A percentile compares a stretch with the other conserved stretches of the same genome.
Evolutionary conservation across 2,329 filamentous ascomycete genomes (phyloP).

Genomic region (Allantophomopsis cytisporea): DNA sequence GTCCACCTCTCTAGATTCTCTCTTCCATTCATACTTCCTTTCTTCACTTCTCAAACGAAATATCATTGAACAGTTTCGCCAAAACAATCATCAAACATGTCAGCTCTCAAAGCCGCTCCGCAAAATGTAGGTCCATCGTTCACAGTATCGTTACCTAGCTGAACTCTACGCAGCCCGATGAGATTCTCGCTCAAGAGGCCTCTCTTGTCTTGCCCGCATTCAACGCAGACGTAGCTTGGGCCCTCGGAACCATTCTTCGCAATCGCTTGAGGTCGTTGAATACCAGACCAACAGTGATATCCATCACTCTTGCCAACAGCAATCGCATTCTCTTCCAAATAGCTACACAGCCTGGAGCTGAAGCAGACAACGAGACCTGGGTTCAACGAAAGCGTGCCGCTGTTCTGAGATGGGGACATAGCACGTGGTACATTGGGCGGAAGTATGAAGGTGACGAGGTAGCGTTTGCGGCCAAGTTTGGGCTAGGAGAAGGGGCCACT

Average conservation of each 20-base stretch:
- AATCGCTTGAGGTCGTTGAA: conserved; percentile 43
- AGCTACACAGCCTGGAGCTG: conserved; percentile 49
- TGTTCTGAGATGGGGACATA: conserved; percentile 56
- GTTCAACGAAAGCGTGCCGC: conserved; percentile 58
- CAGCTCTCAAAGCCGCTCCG: no score
- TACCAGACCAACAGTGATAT: conserved; percentile 42
- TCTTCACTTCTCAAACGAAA: no score
- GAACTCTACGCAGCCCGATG: conserved; percentile 12
- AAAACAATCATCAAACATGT: no score
- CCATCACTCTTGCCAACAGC: conserved; percentile 45
- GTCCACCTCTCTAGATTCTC: no score
- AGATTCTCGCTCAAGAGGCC: conserved; percentile 15
- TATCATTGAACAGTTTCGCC: no score
- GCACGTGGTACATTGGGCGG: conserved; percentile 58
- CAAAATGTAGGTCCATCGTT: no score
- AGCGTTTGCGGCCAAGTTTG: conserved; percentile 51
- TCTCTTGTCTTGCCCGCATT: conserved; percentile 28
- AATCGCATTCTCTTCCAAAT: conserved; percentile 56
- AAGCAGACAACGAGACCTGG: conserved; percentile 61
- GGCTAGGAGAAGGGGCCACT: conserved; percentile 40
- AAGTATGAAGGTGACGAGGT: conserved; percentile 52
- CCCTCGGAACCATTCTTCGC: conserved; percentile 50
- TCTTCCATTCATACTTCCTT: no score
- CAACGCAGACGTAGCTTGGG: conserved; percentile 49
- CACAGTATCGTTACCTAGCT: no score